These are phyloP conservation scores for Pigoraptor vietnamica DNA, from an alignment of 78 protist genomes.

Conservation along the genomic window DNA sequence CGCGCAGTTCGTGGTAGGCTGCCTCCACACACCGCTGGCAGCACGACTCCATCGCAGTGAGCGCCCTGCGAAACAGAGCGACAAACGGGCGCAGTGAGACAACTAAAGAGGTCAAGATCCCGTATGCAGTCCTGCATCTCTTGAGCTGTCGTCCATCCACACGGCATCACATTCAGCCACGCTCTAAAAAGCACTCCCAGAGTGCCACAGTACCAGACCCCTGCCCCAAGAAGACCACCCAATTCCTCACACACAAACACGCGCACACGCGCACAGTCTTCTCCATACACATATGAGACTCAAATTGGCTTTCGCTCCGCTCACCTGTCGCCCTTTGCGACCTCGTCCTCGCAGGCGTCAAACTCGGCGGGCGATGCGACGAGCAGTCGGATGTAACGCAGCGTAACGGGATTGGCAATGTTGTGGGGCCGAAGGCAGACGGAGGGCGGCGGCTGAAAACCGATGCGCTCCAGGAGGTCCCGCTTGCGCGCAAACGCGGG, in stretches of 20 bases:
- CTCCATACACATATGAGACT: neutral
- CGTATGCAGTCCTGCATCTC: too few species aligned
- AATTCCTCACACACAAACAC: too few species aligned
- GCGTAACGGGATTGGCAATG: neutral
- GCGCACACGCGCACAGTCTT: too few species aligned
- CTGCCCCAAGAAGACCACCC: too few species aligned
- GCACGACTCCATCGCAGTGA: neutral
- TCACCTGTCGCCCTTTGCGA: neutral
- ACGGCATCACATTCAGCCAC: too few species aligned
- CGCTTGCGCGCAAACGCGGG: neutral
- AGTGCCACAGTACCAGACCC: too few species aligned
- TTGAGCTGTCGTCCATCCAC: too few species aligned
- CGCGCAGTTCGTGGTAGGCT: neutral
- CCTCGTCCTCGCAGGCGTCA: neutral
- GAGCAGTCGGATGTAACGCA: neutral
- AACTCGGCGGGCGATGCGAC: neutral
- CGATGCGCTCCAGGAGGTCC: neutral
- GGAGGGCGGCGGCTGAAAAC: neutral
- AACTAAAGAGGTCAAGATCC: too few species aligned
- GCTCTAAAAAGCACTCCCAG: too few species aligned
- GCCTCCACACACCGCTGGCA: neutral
- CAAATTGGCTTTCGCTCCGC: neutral
- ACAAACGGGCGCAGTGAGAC: neutral
- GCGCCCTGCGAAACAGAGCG: neutral
- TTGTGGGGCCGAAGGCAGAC: neutral